Evolutionary conservation across 2,329 filamentous ascomycete species (phyloP), one percentile per base, ranked within the genome.

Genomic region (Zymoseptoria crescenta): DNA sequence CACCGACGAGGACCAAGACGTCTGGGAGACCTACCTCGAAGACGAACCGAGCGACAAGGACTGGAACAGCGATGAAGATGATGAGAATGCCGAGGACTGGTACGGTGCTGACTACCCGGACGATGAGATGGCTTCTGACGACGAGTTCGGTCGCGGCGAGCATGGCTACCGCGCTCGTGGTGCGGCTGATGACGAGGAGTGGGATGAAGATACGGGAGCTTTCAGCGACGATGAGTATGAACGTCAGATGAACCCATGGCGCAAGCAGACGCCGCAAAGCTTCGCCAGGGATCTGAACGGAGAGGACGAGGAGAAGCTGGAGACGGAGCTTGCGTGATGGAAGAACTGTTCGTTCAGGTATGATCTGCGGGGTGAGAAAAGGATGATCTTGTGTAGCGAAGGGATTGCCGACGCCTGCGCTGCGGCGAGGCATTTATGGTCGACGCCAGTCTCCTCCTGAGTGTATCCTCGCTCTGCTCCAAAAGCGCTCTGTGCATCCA

Each of bases 91-190:
- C 41, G 88, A 92, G 70, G 87, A 90, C 67, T 86, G 90, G 73
- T 91, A 91, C 69, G 84, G 85, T 3, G 86, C 87, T 56, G 88
- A 92, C 70, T 92, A 92, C 65, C 88, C 88, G 0, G 88, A 92
- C 62, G 88, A 92, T 56, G 88, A 92, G 70, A 80, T 91, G 13
- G 86, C 84, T 51, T 86, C 84, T 16, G 87, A 91, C 65, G 85
- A 88, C 64, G 85, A 87, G 70, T 83, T 79, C 62, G 81, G 78
- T 50, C 64, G 72, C 2, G 71, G 74, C 52, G 69, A 75, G 8
- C 79, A 79, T 59, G 69, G 71, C 28, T 78, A 77, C 59, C 65
- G 74, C 2, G 56, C 58, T 41, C 61, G 64, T 19, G 70, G 65
- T 1, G 70, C 62, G 4, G 73, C 72, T 1, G 76, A 78, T 57